Evolutionary conservation across 2,329 filamentous ascomycete genomes (phyloP), one percentile per base, ranked within the genome.

Genomic region (Dothidotthia symphoricarpi): DNA sequence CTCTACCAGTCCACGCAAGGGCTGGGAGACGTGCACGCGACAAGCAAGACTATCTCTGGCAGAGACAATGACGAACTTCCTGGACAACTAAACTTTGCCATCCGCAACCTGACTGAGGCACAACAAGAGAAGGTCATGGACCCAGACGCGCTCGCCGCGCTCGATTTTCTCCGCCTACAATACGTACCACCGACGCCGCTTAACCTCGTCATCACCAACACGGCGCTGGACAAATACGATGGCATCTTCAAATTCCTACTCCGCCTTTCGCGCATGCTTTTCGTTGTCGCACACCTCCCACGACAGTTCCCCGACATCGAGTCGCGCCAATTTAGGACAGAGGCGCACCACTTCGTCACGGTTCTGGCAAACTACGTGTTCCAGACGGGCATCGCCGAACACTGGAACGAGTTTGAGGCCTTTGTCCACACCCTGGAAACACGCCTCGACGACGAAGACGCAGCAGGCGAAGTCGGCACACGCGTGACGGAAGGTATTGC

Each of bases 101-200:
- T 98, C 16, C 85, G 93, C 25, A 56, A 61, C 14, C 75, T 97
- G 45, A 77, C 82, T 0, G 75, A 81, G 6, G 82, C 84, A 31
- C 89, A 96, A 52, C 86, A 95, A 31, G 80, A 88, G 35, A 82
- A 78, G 45, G 91, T 89, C 64, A 83, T 94, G 75, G 80, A 97
- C 54, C 83, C 88, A 0, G 78, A 87, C 59, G 85, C 84, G 0
- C 76, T 97, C 13, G 83, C 91, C 59, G 93, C 93, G 0, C 74
- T 97, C n/a, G 93, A 97, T 66, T 97, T 98, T 57, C 73, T 98
- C 12, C 81, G 88, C 2, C 71, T 98, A 6, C 85, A 89, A 30
- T 97, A 96, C 67, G 86, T 84, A 27, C 76, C 89, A 0, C 85
- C 89, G 0, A 66, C 77, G 0, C 80, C 87, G 1, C 72, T 97